These are phyloP conservation scores for Hordeum vulgare DNA, from an alignment of 176 grass and related monocot genomes.

Conservation along the genomic window DNA sequence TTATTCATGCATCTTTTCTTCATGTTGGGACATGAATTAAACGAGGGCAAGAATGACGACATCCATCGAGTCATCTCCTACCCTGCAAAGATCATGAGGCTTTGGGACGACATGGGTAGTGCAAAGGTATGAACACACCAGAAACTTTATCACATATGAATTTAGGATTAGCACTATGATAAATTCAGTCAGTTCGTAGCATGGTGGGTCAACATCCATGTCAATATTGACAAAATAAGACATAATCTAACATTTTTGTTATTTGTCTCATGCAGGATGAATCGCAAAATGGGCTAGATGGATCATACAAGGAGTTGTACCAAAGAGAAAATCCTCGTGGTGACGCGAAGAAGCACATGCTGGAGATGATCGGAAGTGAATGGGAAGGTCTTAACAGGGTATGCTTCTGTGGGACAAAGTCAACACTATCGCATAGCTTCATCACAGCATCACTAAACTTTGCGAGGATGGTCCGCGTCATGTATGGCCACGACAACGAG, in stretches of 20 bases:
- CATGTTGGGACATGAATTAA: conserved; percentile 39
- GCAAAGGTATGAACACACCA: conserved; percentile 23
- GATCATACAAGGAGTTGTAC: conserved; percentile 53
- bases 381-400: conserved; percentile 67
- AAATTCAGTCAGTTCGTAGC: not conserved
- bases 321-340: conserved; percentile 43
- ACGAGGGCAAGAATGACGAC: not conserved
- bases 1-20: not conserved
- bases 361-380: conserved; percentile 21
- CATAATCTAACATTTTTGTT: not conserved
- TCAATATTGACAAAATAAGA: not conserved
- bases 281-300: conserved; percentile 53
- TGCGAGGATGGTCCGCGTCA: conserved; percentile 44
- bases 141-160: not conserved
- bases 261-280: conserved; percentile 37
- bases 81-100: conserved; percentile 45
- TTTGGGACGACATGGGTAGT: conserved; percentile 69
- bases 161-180: not conserved
- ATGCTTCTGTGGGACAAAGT: conserved; percentile 17
- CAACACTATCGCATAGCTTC: conserved; percentile 19
- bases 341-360: conserved; percentile 31
- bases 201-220: not conserved
- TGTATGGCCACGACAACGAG: conserved; percentile 28
- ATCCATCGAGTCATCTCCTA: conserved; percentile 18
- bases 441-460: not conserved